These are phyloP conservation scores for Tremellales sp. DNA, from an alignment of 1,284 basidiomycete genomes.

Conservation along the genomic window DNA sequence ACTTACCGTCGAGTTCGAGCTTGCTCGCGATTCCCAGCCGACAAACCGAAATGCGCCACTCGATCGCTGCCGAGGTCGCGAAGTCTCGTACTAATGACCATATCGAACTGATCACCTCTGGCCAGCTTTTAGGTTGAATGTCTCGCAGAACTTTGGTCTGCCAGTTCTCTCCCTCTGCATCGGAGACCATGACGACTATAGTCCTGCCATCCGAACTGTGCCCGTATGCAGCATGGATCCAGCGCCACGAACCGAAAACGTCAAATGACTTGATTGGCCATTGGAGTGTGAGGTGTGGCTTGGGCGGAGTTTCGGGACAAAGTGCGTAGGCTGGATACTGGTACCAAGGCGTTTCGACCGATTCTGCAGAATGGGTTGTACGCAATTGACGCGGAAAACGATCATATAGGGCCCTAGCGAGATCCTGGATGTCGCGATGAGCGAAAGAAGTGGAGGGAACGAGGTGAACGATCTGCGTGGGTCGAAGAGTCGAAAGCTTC, in stretches of 20 bases:
- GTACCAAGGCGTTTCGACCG: constrained; percentile 10
- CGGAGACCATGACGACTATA: constrained; percentile 22
- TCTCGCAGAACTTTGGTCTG: constrained; percentile 14
- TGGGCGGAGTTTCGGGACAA: constrained; percentile 16
- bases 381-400: constrained; percentile 15
- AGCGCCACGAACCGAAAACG: constrained; percentile 33
- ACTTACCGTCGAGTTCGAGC: constrained; percentile 24
- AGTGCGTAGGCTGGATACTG: constrained; percentile 35
- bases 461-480: constrained; percentile 11
- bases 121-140: constrained; percentile 10
- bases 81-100: constrained; percentile 51
- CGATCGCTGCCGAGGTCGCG: constrained; percentile 48
- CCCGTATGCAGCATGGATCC: constrained; percentile 28
- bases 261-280: constrained; percentile 40
- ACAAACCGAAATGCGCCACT: constrained; percentile 28
- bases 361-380: constrained; percentile 15
- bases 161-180: constrained; percentile 31
- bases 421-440: neutral
- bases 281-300: constrained; percentile 21
- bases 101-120: constrained; percentile 1
- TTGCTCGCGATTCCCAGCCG: constrained; percentile 5
- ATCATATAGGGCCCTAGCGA: constrained; percentile 36
- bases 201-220: constrained; percentile 7
- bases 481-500: constrained; percentile 1
- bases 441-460: constrained; percentile 8